Conservation (phyloP, 495 filamentous ascomycete genomes). For the Tuber calosporum region DNA sequence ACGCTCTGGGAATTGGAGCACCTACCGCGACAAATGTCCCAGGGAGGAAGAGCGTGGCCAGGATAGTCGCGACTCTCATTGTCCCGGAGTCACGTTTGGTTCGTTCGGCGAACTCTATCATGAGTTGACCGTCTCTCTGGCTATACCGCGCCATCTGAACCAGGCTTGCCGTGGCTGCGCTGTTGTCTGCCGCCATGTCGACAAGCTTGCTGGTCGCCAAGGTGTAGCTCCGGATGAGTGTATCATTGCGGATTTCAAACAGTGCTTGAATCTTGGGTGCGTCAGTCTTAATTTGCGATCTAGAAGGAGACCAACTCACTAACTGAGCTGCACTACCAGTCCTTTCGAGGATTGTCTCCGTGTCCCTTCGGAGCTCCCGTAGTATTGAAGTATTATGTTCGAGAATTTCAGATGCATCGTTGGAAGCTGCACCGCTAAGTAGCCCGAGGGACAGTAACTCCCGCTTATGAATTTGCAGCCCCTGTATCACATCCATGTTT, state of each 20-base stretch:
- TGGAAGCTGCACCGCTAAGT: not conserved
- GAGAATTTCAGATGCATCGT: conserved; percentile 8
- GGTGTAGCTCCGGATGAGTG: conserved; percentile 9
- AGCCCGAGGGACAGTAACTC: not conserved
- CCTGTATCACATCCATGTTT: conserved; percentile 10
- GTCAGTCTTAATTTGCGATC: not conserved
- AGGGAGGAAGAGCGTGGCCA: conserved; percentile 21
- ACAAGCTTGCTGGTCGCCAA: conserved; percentile 6
- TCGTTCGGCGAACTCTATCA: conserved; percentile 12
- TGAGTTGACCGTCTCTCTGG: not conserved
- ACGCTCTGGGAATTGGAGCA: not conserved
- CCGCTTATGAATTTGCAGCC: not conserved
- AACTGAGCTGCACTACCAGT: conserved; percentile 4
- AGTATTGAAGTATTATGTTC: not conserved
- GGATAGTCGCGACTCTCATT: conserved; percentile 17
- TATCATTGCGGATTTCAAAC: conserved; percentile 18
- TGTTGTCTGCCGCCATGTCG: not conserved
- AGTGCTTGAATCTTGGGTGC: conserved; percentile 8
- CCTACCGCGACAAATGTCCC: conserved; percentile 22
- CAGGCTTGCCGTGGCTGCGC: not conserved
- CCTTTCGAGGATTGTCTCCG: conserved; percentile 5
- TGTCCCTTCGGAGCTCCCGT: conserved; percentile 3
- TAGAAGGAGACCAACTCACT: not conserved
- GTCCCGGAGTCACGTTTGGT: conserved; percentile 17
- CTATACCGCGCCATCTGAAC: not conserved